Evolutionary conservation across 345 rosid species (phyloP).

Genomic region (Fremontodendron californicum): DNA sequence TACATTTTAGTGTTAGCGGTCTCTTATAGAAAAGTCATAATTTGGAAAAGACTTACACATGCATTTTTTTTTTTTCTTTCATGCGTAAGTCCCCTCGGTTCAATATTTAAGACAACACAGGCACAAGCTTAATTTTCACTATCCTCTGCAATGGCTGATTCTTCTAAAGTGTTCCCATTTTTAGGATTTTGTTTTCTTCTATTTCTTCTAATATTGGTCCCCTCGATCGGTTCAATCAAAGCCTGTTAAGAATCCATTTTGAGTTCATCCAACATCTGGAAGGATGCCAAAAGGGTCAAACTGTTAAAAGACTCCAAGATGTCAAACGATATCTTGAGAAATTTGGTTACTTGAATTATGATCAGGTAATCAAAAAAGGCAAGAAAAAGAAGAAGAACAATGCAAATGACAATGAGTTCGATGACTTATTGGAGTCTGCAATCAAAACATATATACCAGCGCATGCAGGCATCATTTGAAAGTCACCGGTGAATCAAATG

Average conservation of each 20-base stretch:
- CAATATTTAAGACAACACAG: too few relatives aligned
- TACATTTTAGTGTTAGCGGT: too few relatives aligned
- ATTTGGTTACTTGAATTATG: constrained; percentile 17
- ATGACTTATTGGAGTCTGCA: constrained; percentile 7
- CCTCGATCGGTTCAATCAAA: neutral
- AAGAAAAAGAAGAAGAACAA: neutral
- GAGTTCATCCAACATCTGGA: constrained; percentile 11
- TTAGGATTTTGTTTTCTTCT: neutral
- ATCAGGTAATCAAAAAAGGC: too few relatives aligned
- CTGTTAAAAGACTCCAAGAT: neutral
- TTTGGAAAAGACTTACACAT: too few relatives aligned
- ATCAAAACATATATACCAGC: constrained; percentile 20
- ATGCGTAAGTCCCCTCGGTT: too few relatives aligned
- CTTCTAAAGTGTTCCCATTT: too few relatives aligned
- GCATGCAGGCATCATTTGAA: constrained; percentile 7
- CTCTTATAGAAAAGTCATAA: too few relatives aligned
- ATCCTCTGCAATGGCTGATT: too few relatives aligned
- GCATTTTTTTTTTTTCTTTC: too few relatives aligned
- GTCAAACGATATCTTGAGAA: constrained; percentile 15
- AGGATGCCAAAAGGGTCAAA: constrained; percentile 18
- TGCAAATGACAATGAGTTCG: neutral
- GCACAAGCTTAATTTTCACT: too few relatives aligned
- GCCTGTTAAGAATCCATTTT: neutral
- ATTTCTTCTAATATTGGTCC: too few relatives aligned
- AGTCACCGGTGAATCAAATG: constrained; percentile 11